These are phyloP conservation scores for Tulasnella sp. DNA, from an alignment of 768 basidiomycete genomes.

Conservation along the genomic window DNA sequence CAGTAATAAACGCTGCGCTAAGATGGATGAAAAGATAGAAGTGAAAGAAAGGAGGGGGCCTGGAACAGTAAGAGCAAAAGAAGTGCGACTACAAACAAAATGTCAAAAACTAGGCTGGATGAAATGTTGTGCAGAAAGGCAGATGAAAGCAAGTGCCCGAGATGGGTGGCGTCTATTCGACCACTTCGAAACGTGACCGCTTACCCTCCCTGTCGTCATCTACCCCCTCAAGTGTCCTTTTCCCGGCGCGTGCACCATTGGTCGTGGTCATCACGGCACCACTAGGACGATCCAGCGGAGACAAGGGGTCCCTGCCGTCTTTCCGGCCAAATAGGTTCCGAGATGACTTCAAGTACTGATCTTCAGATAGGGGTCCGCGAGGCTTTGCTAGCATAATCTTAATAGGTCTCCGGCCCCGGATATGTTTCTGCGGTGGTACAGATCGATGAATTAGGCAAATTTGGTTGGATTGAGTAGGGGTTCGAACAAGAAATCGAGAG, in stretches of 20 bases:
- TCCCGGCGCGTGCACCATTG: constrained; percentile 36
- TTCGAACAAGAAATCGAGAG: constrained; percentile 29
- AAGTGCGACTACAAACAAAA: neutral
- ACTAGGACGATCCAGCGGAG: constrained; percentile 34
- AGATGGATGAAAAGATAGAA: neutral
- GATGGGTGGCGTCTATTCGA: constrained; percentile 50
- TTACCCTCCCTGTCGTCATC: constrained; percentile 55
- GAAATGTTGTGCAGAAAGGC: neutral
- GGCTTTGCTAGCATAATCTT: constrained; percentile 39
- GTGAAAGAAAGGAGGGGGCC: neutral
- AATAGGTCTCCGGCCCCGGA: constrained; percentile 67
- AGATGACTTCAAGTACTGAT: constrained; percentile 82
- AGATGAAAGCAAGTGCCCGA: neutral
- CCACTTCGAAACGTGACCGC: constrained; percentile 62
- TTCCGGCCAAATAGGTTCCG: constrained; percentile 59
- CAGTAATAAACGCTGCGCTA: too few relatives aligned
- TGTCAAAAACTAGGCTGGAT: neutral
- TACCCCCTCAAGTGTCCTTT: constrained; percentile 47
- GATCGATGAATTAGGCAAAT: neutral
- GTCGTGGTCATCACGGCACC: constrained; percentile 28
- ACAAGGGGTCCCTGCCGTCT: constrained; percentile 58
- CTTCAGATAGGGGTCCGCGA: constrained; percentile 67
- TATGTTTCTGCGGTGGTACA: constrained; percentile 63
- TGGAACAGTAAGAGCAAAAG: neutral
- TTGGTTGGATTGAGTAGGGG: constrained; percentile 19